phyloP scores from a whole-genome alignment of 352 stramenopile species.

The Phytopythium kandeliae region DNA sequence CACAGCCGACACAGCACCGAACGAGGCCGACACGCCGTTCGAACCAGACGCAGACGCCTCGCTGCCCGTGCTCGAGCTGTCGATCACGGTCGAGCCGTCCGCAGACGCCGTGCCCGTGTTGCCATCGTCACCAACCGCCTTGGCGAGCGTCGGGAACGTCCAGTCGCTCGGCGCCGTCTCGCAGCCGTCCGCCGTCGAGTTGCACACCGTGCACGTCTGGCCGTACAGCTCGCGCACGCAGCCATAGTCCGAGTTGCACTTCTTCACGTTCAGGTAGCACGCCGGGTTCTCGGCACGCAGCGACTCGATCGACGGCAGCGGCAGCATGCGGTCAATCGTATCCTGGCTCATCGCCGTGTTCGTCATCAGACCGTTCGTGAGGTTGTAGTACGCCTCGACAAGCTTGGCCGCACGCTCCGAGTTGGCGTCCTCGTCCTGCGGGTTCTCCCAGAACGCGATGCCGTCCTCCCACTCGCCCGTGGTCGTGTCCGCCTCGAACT shows the following conservation, averaged over 20 bases:
- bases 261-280: constrained; percentile 61
- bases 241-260: constrained; percentile 44
- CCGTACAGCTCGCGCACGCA: constrained; percentile 58
- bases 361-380: constrained; percentile 29
- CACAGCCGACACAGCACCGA: constrained; percentile 19
- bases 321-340: constrained; percentile 37
- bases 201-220: constrained; percentile 61
- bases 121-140: constrained; percentile 44
- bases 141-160: constrained; percentile 40
- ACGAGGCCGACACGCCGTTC: constrained; percentile 9
- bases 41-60: constrained; percentile 6
- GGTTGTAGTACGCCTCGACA: constrained; percentile 48
- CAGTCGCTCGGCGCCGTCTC: constrained; percentile 33
- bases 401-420: constrained; percentile 36
- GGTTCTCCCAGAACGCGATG: constrained; percentile 65
- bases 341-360: constrained; percentile 28
- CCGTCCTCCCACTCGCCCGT: constrained; percentile 41
- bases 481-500: constrained; percentile 39
- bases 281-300: constrained; percentile 48
- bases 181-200: constrained; percentile 25
- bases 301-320: constrained; percentile 41
- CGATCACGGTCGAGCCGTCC: constrained; percentile 20
- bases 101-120: constrained; percentile 33
- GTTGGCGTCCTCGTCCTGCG: constrained; percentile 54
- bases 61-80: constrained; percentile 10